A percentile compares a stretch with the other conserved stretches of the same genome.
phyloP scores from a whole-genome alignment of 2,329 filamentous ascomycete species.

The Hypoxylon rubiginosum region DNA sequence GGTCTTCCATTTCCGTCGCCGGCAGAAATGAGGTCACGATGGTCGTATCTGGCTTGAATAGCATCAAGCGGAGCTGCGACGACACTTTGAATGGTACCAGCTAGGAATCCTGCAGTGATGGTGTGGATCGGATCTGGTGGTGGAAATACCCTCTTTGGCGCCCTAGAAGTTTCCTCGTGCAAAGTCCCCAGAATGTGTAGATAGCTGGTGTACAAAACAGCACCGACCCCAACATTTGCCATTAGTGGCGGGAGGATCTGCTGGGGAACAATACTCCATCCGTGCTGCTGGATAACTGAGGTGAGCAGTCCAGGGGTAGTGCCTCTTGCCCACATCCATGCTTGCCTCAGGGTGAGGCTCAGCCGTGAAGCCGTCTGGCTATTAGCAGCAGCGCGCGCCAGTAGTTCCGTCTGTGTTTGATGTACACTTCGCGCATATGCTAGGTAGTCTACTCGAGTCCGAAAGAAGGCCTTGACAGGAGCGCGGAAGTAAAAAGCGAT shows the following conservation, averaged over 20 bases:
- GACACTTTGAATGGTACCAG: conserved; percentile 77
- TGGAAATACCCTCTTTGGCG: conserved; percentile 75
- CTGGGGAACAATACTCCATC: conserved; percentile 80
- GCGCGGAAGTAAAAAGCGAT: conserved; percentile 93
- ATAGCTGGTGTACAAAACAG: conserved; percentile 81
- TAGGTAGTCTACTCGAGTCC: conserved; percentile 87
- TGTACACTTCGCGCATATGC: conserved; percentile 69
- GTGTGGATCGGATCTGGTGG: conserved; percentile 74
- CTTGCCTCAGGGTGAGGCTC: conserved; percentile 54
- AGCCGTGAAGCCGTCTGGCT: conserved; percentile 54
- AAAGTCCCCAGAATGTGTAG: conserved; percentile 76
- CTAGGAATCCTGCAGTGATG: conserved; percentile 77
- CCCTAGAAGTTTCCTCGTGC: conserved; percentile 73
- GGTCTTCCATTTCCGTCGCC: conserved; percentile 58
- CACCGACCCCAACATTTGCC: conserved; percentile 80
- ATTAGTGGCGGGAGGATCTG: conserved; percentile 82
- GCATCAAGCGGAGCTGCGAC: conserved; percentile 82
- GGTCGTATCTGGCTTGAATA: conserved; percentile 79
- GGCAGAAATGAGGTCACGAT: conserved; percentile 62
- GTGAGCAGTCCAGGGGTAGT: conserved; percentile 79
- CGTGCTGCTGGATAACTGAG: conserved; percentile 76
- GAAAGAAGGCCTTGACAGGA: conserved; percentile 92
- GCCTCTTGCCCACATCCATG: conserved; percentile 67
- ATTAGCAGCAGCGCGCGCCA: conserved; percentile 55
- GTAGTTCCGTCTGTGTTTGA: conserved; percentile 58